Conservation (phyloP, 1,284 basidiomycete species). For the Stereum hirsutum region DNA sequence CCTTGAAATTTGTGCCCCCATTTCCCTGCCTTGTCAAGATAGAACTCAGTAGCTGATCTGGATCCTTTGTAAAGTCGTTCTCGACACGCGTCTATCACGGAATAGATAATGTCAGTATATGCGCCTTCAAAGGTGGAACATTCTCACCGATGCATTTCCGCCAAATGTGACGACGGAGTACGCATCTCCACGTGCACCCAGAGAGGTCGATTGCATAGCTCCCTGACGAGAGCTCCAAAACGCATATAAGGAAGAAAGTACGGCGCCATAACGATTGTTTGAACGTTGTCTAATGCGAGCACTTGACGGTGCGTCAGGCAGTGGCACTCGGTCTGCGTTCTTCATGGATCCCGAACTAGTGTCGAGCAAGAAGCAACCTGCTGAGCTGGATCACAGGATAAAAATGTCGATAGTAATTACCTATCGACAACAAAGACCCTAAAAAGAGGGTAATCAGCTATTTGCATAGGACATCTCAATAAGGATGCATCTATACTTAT, state of each 20-base stretch:
- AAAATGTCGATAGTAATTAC: conserved; percentile 14
- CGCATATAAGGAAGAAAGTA: not conserved
- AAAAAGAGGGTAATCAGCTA: not conserved
- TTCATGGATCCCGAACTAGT: conserved; percentile 48
- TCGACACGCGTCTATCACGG: conserved; percentile 21
- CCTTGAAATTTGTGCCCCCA: conserved; percentile 40
- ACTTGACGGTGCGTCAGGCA: not conserved
- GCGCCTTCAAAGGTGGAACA: conserved; percentile 31
- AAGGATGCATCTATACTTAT: not conserved
- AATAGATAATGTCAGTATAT: conserved; percentile 49
- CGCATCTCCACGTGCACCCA: conserved; percentile 7
- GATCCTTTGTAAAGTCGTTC: conserved; percentile 42
- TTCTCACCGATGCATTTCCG: not conserved
- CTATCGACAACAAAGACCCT: conserved; percentile 48
- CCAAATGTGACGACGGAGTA: not conserved
- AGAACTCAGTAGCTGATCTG: conserved; percentile 33
- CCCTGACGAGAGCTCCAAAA: not conserved
- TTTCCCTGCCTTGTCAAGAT: conserved; percentile 24
- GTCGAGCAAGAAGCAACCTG: not conserved
- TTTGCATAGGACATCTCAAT: not conserved
- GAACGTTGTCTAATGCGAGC: not conserved
- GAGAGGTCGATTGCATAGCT: conserved; percentile 16
- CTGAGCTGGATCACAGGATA: not conserved
- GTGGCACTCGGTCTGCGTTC: not conserved
- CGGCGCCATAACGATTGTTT: not conserved